Evolutionary conservation across 176 grass and related monocot species (phyloP).

Genomic region (Eragrostis nindensis): DNA sequence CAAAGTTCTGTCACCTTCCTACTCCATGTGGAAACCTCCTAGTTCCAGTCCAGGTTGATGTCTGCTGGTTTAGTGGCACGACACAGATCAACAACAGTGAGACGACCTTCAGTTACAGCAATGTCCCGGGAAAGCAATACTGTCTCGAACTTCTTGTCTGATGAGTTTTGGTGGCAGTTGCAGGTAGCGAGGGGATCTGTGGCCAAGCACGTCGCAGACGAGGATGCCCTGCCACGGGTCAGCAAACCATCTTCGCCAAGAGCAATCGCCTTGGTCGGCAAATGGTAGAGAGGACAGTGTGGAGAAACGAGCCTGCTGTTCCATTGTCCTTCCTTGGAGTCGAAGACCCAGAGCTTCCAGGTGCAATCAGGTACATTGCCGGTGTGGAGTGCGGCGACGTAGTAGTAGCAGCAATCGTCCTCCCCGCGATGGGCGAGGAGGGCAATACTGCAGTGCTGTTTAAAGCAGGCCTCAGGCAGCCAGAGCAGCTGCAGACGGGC

Average conservation of each 20-base stretch:
- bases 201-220: neutral
- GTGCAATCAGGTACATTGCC: neutral
- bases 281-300: neutral
- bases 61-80: neutral
- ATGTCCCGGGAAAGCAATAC: neutral
- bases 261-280: neutral
- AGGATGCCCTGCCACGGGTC: neutral
- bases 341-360: neutral
- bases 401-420: neutral
- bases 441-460: neutral
- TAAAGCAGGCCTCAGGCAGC: neutral
- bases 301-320: neutral
- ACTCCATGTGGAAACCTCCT: neutral
- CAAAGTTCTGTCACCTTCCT: neutral
- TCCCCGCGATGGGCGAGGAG: neutral
- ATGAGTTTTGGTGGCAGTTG: neutral
- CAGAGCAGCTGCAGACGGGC: neutral
- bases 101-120: neutral
- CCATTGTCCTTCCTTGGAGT: neutral
- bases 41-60: neutral
- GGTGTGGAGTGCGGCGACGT: neutral
- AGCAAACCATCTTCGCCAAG: neutral
- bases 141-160: neutral
- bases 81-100: neutral
- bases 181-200: neutral